These are phyloP conservation scores for Hirsutella minnesotensis DNA, from an alignment of 2,329 filamentous ascomycete species.

Conservation along the genomic window DNA sequence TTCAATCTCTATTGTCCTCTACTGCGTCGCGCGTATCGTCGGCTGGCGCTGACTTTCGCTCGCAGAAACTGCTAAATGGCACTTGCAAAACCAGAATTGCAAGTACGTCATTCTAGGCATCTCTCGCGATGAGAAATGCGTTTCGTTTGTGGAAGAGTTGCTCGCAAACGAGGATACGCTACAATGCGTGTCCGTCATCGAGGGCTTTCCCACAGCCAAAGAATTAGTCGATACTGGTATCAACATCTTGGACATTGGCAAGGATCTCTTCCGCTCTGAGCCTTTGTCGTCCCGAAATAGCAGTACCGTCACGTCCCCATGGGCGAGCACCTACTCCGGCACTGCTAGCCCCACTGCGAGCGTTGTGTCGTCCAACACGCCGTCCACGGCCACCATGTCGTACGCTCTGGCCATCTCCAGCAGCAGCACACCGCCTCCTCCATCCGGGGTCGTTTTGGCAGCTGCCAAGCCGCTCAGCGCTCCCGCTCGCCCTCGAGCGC, in stretches of 20 bases:
- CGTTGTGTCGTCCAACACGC: constrained; percentile 5
- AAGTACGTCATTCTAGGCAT: constrained; percentile 49
- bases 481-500: constrained; percentile 1
- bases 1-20: background rate
- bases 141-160: constrained; percentile 45
- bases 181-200: constrained; percentile 38
- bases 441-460: constrained; percentile 25
- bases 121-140: constrained; percentile 50
- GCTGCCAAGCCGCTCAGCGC: constrained; percentile 11
- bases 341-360: constrained; percentile 8
- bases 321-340: background rate
- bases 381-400: constrained; percentile 11
- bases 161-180: constrained; percentile 29
- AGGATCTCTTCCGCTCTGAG: constrained; percentile 39
- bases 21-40: too few species aligned
- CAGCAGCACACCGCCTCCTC: constrained; percentile 27
- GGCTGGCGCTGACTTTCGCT: background rate
- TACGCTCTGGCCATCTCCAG: constrained; percentile 31
- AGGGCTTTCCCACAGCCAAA: constrained; percentile 37
- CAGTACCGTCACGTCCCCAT: background rate
- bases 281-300: constrained; percentile 32
- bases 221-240: constrained; percentile 36
- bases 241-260: constrained; percentile 31
- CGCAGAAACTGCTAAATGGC: constrained; percentile 40
- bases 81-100: constrained; percentile 49